Evolutionary conservation across 2,329 filamentous ascomycete genomes (phyloP).

Genomic region (Aspergillus calidoustus): DNA sequence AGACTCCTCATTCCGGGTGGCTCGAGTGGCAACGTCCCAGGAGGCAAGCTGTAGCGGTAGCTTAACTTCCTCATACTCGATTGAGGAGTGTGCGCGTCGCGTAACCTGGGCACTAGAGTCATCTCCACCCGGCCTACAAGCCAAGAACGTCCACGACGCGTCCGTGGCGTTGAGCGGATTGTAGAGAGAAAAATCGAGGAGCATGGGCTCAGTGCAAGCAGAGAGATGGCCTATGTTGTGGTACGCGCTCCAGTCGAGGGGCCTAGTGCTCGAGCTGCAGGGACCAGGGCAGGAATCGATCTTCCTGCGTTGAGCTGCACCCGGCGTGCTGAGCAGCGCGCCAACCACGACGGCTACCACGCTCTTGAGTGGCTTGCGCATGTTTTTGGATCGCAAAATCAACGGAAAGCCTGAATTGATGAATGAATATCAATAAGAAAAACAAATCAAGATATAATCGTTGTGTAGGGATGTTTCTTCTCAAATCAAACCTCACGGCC

Average conservation of each 20-base stretch:
- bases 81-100: neutral
- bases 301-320: neutral
- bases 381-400: neutral
- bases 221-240: neutral
- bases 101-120: neutral
- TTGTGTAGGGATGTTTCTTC: too few relatives aligned
- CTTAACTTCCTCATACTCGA: neutral
- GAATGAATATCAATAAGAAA: too few relatives aligned
- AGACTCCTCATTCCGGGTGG: neutral
- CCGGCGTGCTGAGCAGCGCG: neutral
- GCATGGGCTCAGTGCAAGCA: neutral
- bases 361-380: neutral
- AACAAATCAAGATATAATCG: too few relatives aligned
- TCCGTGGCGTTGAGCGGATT: neutral
- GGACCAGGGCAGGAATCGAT: neutral
- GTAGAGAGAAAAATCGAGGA: slow-evolving; percentile 1
- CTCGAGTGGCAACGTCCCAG: neutral
- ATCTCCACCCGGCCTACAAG: neutral
- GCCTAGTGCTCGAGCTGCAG: neutral
- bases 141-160: neutral
- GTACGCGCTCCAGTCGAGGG: neutral
- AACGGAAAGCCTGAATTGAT: too few relatives aligned
- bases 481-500: too few relatives aligned
- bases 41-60: neutral
- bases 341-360: neutral